Conservation (phyloP, 2,329 filamentous ascomycete genomes). For the Zymoseptoria ardabiliae region DNA sequence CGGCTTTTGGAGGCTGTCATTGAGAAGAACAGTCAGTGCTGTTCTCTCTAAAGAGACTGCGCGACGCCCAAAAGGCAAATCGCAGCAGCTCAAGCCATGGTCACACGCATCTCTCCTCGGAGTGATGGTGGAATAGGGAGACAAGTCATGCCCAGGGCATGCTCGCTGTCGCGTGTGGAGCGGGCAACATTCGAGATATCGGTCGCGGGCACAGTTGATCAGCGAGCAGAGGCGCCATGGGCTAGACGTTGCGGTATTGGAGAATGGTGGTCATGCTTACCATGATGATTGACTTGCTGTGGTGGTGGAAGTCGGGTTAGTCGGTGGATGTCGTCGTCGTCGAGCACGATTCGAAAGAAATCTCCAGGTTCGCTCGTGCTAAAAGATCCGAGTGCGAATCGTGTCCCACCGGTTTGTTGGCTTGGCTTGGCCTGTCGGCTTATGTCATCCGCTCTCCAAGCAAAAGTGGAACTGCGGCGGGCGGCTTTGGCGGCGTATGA, state of each 20-base stretch:
- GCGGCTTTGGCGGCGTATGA: not conserved
- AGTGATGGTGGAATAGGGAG: conserved; percentile 16
- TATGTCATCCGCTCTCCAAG: not conserved
- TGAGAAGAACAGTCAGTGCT: conserved; percentile 99
- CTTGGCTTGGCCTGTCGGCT: not conserved
- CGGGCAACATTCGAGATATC: not conserved
- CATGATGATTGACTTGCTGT: conserved; percentile 16
- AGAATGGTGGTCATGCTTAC: conserved; percentile 14
- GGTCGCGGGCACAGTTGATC: conserved; percentile 10
- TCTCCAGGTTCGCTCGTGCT: not conserved
- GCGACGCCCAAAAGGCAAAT: conserved; percentile 48
- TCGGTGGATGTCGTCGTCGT: conserved; percentile 3
- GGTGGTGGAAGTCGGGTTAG: conserved; percentile 2
- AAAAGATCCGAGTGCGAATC: not conserved
- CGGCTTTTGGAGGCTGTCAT: conserved; percentile 98
- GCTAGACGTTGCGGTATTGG: conserved; percentile 6
- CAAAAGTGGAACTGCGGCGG: not conserved
- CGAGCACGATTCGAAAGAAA: conserved; percentile 7
- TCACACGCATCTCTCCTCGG: conserved; percentile 22
- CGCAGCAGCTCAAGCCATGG: conserved; percentile 47
- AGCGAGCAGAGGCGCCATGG: conserved; percentile 20
- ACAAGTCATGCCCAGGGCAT: conserved; percentile 18
- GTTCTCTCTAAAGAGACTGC: conserved; percentile 79
- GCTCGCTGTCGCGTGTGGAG: conserved; percentile 15
- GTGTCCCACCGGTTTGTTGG: not conserved